Evolutionary conservation across 2,329 filamentous ascomycete species (phyloP), one percentile per base, ranked within the genome.

Genomic region (Sclerotinia nivalis): DNA sequence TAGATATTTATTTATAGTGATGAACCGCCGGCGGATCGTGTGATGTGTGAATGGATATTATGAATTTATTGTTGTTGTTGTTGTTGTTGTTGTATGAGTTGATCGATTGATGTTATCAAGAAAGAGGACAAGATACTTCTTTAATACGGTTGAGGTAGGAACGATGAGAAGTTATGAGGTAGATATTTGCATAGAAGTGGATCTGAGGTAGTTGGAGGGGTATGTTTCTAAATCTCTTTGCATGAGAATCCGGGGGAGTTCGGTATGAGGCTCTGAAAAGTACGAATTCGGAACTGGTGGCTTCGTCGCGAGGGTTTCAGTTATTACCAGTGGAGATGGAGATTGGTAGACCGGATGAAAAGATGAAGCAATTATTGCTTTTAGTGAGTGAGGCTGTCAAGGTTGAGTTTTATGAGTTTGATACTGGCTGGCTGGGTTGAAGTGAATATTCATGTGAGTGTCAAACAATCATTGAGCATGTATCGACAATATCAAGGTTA

Each of bases 121-220:
- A 31, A 67, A 62, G 40, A 52, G 55, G 56, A 55, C 47, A 45
- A 37, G 47, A 28, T 25, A 59, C 43, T 64, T 25, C 64, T 18
- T 58, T 50, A 59, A 66, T 55, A 70, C 40, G 62, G 15, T 43
- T 31, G 25, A 58, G 47, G 49, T n/a, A 70, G 20, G 65, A 56
- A 59, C 47, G 47, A 43, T 72, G 73, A 74, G 73, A 67, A 68
- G 52, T 59, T 73, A 74, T 73, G 70, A 75, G 73, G 61, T 56
- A 66, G 71, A 71, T 72, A 66, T 56, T 56, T 34, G 54, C 54
- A 37, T 52, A 25, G 34, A 43, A 72, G 60, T 62, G 59, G 49
- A 69, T 69, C 49, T 56, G 58, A 55, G 47, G 37, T 40, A 20
- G 20, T 69, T 69, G 40, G 67, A 56, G 49, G 66, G 43, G 61